Conservation (phyloP, 441 rosid genomes). For the Adansonia rubrostipa region DNA sequence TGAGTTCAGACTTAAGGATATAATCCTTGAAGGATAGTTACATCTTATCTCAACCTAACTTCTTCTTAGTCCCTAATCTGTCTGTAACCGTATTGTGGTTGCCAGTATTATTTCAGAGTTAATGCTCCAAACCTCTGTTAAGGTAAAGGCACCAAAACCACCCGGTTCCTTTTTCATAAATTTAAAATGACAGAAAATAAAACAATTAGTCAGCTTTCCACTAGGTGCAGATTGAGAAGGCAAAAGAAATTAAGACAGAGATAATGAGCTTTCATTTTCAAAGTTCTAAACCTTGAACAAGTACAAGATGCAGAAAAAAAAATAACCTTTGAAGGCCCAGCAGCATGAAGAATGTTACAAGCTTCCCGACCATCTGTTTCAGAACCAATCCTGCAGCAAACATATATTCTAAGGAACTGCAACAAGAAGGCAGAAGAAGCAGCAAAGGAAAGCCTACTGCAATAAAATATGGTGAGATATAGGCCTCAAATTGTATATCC, state of each 20-base stretch:
- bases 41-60: not conserved
- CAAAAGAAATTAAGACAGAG: constrained; percentile 1
- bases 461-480: not conserved
- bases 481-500: not conserved
- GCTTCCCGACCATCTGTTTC: constrained; percentile 93
- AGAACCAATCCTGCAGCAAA: constrained; percentile 64
- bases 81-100: not conserved
- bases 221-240: constrained; percentile 6
- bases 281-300: constrained; percentile 18
- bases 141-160: not conserved
- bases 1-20: not conserved
- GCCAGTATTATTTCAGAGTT: not conserved
- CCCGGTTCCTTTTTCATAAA: not conserved
- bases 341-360: constrained; percentile 89
- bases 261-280: constrained; percentile 2
- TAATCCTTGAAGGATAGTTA: not conserved
- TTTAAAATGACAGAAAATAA: not conserved
- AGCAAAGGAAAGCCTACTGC: not conserved
- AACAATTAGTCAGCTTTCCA: not conserved
- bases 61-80: constrained; percentile 2
- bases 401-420: constrained; percentile 33
- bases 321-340: constrained; percentile 91
- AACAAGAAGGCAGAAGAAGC: constrained; percentile 1
- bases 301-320: constrained; percentile 19
- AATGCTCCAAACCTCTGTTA: not conserved